Evolutionary conservation across 2,329 filamentous ascomycete species (phyloP).

Genomic region (Keithomyces neogunnii): DNA sequence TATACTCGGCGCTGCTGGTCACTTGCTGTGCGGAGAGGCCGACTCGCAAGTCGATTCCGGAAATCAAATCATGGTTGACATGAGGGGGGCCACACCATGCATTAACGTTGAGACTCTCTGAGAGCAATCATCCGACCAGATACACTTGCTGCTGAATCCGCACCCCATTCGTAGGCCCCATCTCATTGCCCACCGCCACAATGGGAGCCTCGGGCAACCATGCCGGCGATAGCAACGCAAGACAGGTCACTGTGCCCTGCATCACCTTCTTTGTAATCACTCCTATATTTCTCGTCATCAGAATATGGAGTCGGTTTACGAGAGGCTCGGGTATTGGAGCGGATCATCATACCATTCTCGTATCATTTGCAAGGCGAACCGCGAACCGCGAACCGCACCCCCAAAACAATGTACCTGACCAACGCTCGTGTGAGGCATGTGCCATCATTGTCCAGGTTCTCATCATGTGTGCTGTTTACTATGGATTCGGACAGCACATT

Average conservation of each 20-base stretch:
- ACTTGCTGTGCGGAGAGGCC: no score
- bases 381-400: not conserved
- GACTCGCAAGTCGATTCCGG: no score
- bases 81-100: no score
- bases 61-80: no score
- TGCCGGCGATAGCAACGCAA: conserved; percentile 26
- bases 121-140: no score
- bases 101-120: no score
- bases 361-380: conserved; percentile 28
- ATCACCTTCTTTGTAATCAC: conserved; percentile 34
- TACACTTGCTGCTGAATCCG: no score
- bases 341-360: conserved; percentile 35
- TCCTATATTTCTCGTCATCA: conserved; percentile 29
- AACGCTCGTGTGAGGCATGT: conserved; percentile 19
- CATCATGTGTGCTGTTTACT: conserved; percentile 31
- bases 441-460: conserved; percentile 26
- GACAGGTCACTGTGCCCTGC: conserved; percentile 28
- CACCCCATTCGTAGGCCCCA: no score
- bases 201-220: conserved; percentile 14
- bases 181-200: not conserved
- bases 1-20: no score
- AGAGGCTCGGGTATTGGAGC: conserved; percentile 25
- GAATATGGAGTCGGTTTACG: conserved; percentile 31
- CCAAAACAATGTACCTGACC: not conserved
- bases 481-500: conserved; percentile 35